Conservation (phyloP, 2,329 filamentous ascomycete species). For the Hymenoscyphus repandus region DNA sequence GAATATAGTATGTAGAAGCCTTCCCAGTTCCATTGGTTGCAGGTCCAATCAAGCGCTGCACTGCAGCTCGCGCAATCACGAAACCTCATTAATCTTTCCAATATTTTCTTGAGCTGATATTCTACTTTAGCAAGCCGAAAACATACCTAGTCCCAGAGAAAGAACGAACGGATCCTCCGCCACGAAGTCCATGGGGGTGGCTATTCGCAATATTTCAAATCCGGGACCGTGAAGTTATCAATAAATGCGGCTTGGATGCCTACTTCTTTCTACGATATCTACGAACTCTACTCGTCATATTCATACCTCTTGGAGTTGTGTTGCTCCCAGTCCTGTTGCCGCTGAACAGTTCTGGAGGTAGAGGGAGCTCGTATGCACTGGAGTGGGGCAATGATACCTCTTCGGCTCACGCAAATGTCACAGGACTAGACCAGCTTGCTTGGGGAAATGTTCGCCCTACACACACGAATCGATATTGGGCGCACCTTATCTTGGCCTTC, state of each 20-base stretch:
- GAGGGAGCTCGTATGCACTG: slow-evolving; percentile 41
- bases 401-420: slow-evolving; percentile 24
- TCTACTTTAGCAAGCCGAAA: slow-evolving; percentile 60
- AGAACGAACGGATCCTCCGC: slow-evolving; percentile 74
- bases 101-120: slow-evolving; percentile 11
- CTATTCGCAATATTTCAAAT: slow-evolving; percentile 60
- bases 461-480: slow-evolving; percentile 70
- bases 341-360: slow-evolving; percentile 71
- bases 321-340: slow-evolving; percentile 83
- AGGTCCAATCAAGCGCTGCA: not conserved
- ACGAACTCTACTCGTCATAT: slow-evolving; percentile 82
- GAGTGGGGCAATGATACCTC: slow-evolving; percentile 31
- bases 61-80: not conserved
- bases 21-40: too few species aligned
- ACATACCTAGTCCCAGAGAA: slow-evolving; percentile 82
- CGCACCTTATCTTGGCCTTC: slow-evolving; percentile 76
- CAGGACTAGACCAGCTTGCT: slow-evolving; percentile 73
- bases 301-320: slow-evolving; percentile 72
- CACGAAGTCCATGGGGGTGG: slow-evolving; percentile 44
- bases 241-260: slow-evolving; percentile 91
- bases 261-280: slow-evolving; percentile 96
- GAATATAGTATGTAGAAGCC: slow-evolving; percentile 66
- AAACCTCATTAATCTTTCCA: not conserved
- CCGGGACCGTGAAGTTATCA: slow-evolving; percentile 76
- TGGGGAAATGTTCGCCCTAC: slow-evolving; percentile 76